These are phyloP conservation scores for Martensiomyces pterosporus DNA, from an alignment of 192 early-diverging fungal genomes.

Conservation along the genomic window DNA sequence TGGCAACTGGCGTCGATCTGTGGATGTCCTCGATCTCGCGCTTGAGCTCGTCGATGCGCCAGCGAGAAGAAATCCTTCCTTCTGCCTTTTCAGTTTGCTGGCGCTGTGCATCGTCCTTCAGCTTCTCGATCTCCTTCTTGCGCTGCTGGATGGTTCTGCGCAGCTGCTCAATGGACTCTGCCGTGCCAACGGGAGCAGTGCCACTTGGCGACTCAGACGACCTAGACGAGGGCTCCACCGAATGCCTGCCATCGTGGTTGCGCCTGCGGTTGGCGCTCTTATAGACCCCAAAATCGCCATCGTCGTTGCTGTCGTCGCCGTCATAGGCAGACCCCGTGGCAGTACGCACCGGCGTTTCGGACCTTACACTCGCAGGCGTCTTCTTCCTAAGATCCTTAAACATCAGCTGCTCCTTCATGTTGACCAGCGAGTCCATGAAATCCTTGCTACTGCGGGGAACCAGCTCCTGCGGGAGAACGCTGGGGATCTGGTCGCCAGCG, in stretches of 20 bases:
- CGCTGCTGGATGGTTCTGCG: conserved; percentile 23
- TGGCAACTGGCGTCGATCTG: conserved; percentile 10
- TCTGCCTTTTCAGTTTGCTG: conserved; percentile 31
- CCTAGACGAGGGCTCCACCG: conserved; percentile 6
- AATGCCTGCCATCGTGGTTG: conserved; percentile 5
- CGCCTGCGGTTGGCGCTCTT: conserved; percentile 37
- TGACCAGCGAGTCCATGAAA: conserved; percentile 58
- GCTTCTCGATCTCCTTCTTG: conserved; percentile 9
- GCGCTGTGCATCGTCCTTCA: conserved; percentile 5
- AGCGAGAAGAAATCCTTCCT: conserved; percentile 27
- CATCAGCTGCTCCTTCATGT: conserved; percentile 48
- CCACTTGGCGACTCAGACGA: conserved; percentile 3
- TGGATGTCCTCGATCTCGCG: conserved; percentile 41
- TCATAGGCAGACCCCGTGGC: not conserved
- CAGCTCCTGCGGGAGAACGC: conserved; percentile 73
- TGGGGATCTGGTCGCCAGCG: conserved; percentile 77
- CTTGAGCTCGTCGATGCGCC: conserved; percentile 46
- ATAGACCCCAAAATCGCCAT: conserved; percentile 13
- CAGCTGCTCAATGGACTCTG: conserved; percentile 36
- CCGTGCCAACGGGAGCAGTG: conserved; percentile 1
- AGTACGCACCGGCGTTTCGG: not conserved
- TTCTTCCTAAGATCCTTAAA: conserved; percentile 12
- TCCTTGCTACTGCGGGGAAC: conserved; percentile 83
- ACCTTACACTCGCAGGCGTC: not conserved
- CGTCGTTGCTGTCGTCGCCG: conserved; percentile 6